Conservation (phyloP, 2,329 filamentous ascomycete genomes). For the Ceratocystis cacaofunesta region DNA sequence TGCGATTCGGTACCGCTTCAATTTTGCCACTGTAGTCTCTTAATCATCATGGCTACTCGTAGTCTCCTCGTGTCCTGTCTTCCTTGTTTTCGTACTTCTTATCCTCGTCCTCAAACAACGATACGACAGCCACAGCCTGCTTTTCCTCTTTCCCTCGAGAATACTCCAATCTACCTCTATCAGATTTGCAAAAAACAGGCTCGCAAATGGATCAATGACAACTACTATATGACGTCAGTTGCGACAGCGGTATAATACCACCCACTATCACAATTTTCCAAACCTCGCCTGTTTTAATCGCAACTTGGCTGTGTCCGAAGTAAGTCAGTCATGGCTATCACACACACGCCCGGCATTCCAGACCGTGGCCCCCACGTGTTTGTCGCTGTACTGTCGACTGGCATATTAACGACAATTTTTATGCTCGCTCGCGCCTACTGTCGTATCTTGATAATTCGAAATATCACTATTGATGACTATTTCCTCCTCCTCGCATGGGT, state of each 20-base stretch:
- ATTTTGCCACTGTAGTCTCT: background rate
- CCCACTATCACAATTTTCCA: background rate
- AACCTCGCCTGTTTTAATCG: background rate
- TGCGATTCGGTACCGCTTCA: background rate
- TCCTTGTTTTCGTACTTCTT: background rate
- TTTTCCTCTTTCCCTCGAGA: background rate
- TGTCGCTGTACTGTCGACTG: conserved; percentile 53
- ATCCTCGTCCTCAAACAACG: background rate
- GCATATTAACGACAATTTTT: conserved; percentile 57
- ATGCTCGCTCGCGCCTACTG: conserved; percentile 61
- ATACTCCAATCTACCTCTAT: background rate
- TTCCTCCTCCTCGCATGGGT: conserved; percentile 69
- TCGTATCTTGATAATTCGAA: conserved; percentile 56
- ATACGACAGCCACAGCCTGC: too few species aligned
- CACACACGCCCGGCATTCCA: conserved; percentile 21
- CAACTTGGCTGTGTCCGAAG: background rate
- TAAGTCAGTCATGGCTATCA: conserved; percentile 10
- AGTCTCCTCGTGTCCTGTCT: background rate
- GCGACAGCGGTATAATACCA: background rate
- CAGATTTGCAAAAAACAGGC: background rate
- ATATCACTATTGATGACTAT: conserved; percentile 62
- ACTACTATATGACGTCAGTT: background rate
- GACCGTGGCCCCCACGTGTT: conserved; percentile 49
- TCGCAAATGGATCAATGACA: background rate
- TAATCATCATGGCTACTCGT: background rate